Conservation (phyloP, 495 filamentous ascomycete species). For the Aspergillus bridgeri region DNA sequence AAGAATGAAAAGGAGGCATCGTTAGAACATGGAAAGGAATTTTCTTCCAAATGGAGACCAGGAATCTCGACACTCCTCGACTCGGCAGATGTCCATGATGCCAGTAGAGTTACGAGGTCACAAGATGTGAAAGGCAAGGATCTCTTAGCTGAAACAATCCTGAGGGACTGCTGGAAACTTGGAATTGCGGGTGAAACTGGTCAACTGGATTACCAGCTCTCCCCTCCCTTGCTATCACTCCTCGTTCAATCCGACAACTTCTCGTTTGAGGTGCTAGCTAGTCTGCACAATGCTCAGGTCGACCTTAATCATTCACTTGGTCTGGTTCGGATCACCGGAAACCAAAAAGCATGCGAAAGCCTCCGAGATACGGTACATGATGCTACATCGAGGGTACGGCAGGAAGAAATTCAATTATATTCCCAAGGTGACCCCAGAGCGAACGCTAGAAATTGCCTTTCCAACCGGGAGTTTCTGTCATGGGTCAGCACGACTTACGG, state of each 20-base stretch:
- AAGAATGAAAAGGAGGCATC: background rate
- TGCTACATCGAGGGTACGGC: constrained; percentile 31
- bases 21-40: background rate
- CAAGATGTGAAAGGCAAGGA: constrained; percentile 29
- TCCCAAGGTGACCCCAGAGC: constrained; percentile 6
- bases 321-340: constrained; percentile 42
- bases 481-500: constrained; percentile 33
- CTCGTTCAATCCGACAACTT: constrained; percentile 32
- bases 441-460: constrained; percentile 11
- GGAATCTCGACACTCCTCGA: constrained; percentile 27
- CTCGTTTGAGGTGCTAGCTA: constrained; percentile 43
- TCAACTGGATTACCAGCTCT: constrained; percentile 39
- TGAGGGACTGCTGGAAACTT: constrained; percentile 45
- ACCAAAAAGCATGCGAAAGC: constrained; percentile 32
- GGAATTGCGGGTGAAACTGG: constrained; percentile 36
- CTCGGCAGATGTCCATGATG: constrained; percentile 8
- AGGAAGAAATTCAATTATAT: constrained; percentile 25
- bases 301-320: constrained; percentile 34
- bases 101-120: constrained; percentile 13
- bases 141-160: constrained; percentile 34
- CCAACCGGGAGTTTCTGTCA: constrained; percentile 28
- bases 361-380: constrained; percentile 41
- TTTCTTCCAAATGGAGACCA: constrained; percentile 25
- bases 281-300: constrained; percentile 38
- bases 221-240: constrained; percentile 22